Base-by-base conservation (phyloP, 2,329 filamentous ascomycete species). In the Metarhizium rileyi region DNA sequence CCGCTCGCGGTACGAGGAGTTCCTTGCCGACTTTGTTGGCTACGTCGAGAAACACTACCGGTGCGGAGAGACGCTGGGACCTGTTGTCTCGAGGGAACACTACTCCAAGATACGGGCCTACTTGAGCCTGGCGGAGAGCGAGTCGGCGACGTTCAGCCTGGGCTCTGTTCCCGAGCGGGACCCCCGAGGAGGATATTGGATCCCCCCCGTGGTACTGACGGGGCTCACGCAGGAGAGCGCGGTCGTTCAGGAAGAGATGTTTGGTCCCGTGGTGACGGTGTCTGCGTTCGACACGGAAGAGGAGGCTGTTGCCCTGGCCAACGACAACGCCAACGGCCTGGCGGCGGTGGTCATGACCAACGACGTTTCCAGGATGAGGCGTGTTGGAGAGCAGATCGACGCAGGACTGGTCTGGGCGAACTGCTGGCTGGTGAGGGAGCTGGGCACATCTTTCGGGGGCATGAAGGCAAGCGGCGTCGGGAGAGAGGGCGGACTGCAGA, bases 341-440 rank as follows among this genome's bases (percentile, higher is more conserved):
- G 80, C 77, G 2, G 74, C 75, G 12, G 76, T 80, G 0, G 63
- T 86, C 3, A 85, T 84, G 56, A 84, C 76, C 0, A 68, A 75
- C 49, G 74, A 82, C 57, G 68, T 84, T 44, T 72, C 68, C 47
- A 63, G 65, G 25, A 66, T 70, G 7, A 72, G 75, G 53, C 67
- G 68, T 12, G 67, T 73, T 1, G 71, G 77, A 4, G 73, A 74
- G 53, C 73, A 73, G 18, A 76, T 84, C 48, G 77, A 84, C 61
- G 72, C 79, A 1, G 81, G 81, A 22, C 74, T 73, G 70, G 72
- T 75, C 10, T 76, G 72, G 73, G 70, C 76, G 53, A 76, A 76
- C 57, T 70, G 66, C 1, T 69, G 64, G 4, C 70, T 72, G 35
- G 70, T 73, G 41, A 68, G 63, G 0, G 70, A 73, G 23, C 62